These are phyloP conservation scores for Bacidia gigantensis DNA, from an alignment of 495 filamentous ascomycete genomes.

Conservation along the genomic window DNA sequence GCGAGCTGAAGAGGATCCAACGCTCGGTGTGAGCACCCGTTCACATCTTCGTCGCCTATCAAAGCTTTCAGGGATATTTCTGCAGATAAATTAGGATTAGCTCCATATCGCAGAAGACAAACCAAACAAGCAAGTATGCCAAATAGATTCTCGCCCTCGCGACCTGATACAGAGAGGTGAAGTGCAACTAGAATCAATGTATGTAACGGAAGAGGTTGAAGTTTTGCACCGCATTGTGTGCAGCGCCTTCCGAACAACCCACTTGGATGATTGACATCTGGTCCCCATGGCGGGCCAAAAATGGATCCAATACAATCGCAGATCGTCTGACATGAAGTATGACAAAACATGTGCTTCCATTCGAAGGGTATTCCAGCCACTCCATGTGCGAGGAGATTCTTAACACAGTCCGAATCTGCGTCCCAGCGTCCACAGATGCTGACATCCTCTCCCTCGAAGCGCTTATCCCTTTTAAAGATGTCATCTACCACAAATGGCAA, in stretches of 20 bases:
- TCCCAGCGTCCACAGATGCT: slow-evolving; percentile 32
- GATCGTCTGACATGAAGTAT: slow-evolving; percentile 28
- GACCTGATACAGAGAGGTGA: slow-evolving; percentile 22
- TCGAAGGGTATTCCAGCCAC: slow-evolving; percentile 18
- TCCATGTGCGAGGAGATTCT: slow-evolving; percentile 12
- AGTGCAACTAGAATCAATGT: slow-evolving; percentile 24
- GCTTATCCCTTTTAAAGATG: slow-evolving; percentile 30
- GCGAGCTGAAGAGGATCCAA: slow-evolving; percentile 9
- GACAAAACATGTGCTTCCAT: slow-evolving; percentile 33
- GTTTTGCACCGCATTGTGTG: slow-evolving; percentile 21
- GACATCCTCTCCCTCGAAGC: slow-evolving; percentile 26
- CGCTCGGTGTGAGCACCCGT: slow-evolving; percentile 10
- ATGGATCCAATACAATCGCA: slow-evolving; percentile 25
- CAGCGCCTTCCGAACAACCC: slow-evolving; percentile 26
- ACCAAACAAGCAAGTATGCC: slow-evolving; percentile 28
- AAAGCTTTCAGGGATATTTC: slow-evolving; percentile 11
- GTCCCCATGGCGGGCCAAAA: slow-evolving; percentile 11
- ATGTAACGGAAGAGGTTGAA: slow-evolving; percentile 27
- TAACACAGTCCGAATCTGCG: slow-evolving; percentile 25
- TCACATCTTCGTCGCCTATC: neutral
- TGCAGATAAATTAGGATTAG: slow-evolving; percentile 18
- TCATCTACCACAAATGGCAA: slow-evolving; percentile 29
- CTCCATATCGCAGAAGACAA: slow-evolving; percentile 23
- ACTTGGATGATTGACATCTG: slow-evolving; percentile 23
- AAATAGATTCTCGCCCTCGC: slow-evolving; percentile 27